Percentiles rank a stretch among this genome's conserved stretches.
Evolutionary conservation across 371 early-diverging fungal species (phyloP).

Genomic region (Mucor circinelloides): DNA sequence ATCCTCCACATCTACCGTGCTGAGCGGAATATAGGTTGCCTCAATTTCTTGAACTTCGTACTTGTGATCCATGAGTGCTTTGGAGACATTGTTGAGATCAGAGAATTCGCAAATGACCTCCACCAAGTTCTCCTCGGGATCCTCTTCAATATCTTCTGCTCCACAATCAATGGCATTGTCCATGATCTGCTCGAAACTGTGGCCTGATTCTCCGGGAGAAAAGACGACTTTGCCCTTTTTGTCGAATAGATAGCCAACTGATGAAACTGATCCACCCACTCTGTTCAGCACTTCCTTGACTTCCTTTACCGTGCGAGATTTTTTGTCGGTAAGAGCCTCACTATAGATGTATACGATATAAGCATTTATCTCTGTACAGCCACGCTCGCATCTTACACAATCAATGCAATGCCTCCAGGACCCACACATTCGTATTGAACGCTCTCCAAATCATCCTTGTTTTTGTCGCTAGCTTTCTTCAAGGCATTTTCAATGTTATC

Average conservation of each 20-base stretch:
- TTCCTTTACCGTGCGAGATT: constrained; percentile 68
- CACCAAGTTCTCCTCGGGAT: constrained; percentile 28
- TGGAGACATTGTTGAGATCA: constrained; percentile 41
- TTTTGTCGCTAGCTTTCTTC: constrained; percentile 51
- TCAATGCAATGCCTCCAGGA: constrained; percentile 63
- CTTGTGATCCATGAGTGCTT: constrained; percentile 34
- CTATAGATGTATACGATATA: constrained; percentile 16
- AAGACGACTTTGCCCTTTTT: constrained; percentile 59
- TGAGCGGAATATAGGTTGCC: constrained; percentile 49
- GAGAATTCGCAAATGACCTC: constrained; percentile 52
- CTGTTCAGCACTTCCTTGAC: constrained; percentile 64
- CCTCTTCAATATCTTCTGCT: constrained; percentile 64
- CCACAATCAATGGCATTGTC: constrained; percentile 63
- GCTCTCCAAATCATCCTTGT: constrained; percentile 48
- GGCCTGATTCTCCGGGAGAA: constrained; percentile 42
- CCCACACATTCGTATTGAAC: constrained; percentile 72
- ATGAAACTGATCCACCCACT: constrained; percentile 59
- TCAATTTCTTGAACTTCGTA: constrained; percentile 51
- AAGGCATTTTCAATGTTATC: constrained; percentile 73
- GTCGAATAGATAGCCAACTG: constrained; percentile 65
- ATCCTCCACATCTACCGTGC: constrained; percentile 38
- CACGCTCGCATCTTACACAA: constrained; percentile 52
- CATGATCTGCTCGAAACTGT: constrained; percentile 57
- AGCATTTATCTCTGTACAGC: background rate
- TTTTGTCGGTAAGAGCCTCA: constrained; percentile 66